These are phyloP conservation scores for Truncatella angustata DNA, from an alignment of 2,329 filamentous ascomycete species.

Conservation along the genomic window DNA sequence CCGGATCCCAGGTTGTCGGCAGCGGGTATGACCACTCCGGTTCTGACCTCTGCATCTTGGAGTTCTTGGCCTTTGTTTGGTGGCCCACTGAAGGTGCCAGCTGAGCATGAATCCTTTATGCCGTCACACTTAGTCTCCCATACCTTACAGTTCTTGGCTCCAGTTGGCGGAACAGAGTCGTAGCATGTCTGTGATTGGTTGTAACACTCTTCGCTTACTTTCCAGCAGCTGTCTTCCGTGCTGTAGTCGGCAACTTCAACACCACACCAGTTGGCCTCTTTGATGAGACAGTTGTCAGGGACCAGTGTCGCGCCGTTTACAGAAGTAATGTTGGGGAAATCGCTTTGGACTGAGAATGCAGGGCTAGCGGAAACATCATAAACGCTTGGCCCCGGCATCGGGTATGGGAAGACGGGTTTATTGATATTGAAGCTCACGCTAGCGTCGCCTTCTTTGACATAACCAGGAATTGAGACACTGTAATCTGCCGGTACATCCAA, in stretches of 20 bases:
- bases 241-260: conserved; percentile 57
- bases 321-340: conserved; percentile 4
- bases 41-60: conserved; percentile 13
- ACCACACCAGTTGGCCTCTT: conserved; percentile 73
- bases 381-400: conserved; percentile 55
- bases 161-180: conserved; percentile 55
- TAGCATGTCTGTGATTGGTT: conserved; percentile 60
- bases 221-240: conserved; percentile 59
- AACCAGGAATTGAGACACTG: conserved; percentile 65
- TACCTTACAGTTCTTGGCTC: conserved; percentile 55
- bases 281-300: conserved; percentile 56
- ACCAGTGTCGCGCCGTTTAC: conserved; percentile 48
- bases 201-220: conserved; percentile 54
- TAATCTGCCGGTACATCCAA: conserved; percentile 45
- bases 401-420: conserved; percentile 52
- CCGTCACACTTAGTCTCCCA: conserved; percentile 62
- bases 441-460: conserved; percentile 53
- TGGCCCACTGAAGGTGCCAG: conserved; percentile 44
- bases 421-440: conserved; percentile 67
- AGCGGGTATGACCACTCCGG: neutral
- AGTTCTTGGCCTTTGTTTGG: conserved; percentile 40
- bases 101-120: conserved; percentile 43
- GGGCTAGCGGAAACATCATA: conserved; percentile 43
- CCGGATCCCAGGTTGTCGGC: neutral
- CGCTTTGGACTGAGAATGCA: conserved; percentile 16